phyloP scores from a whole-genome alignment of 345 rosid species.

The Salix caprea region DNA sequence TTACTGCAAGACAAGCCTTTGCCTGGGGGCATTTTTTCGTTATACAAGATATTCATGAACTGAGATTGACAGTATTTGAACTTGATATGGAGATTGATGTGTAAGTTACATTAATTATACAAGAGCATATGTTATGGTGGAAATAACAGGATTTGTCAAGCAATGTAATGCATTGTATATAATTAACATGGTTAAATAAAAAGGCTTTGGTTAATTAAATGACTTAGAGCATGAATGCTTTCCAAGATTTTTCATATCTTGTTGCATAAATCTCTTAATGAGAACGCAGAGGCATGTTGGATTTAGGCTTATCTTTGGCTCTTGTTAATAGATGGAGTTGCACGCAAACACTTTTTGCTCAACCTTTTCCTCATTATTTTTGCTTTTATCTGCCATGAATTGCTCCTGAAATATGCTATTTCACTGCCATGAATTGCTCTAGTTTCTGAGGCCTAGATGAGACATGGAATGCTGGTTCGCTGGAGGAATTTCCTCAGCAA shows the following conservation, averaged over 20 bases:
- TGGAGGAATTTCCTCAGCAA: not conserved
- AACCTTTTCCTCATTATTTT: not conserved
- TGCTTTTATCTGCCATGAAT: not conserved
- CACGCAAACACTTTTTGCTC: not conserved
- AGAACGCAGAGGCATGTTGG: not conserved
- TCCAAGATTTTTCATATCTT: too few species aligned
- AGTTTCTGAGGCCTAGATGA: not conserved
- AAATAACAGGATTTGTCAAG: too few species aligned
- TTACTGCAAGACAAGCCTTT: not conserved
- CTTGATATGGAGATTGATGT: not conserved
- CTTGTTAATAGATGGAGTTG: too few species aligned
- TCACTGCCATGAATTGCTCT: not conserved
- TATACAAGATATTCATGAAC: not conserved
- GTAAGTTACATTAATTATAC: not conserved
- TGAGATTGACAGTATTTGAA: not conserved
- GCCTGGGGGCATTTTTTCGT: not conserved
- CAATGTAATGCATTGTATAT: not conserved
- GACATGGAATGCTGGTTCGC: not conserved
- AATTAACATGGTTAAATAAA: not conserved
- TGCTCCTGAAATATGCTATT: not conserved
- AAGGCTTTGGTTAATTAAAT: not conserved
- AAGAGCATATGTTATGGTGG: not conserved
- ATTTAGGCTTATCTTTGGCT: not conserved
- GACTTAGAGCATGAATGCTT: not conserved
- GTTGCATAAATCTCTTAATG: too few species aligned